Conservation (phyloP, 2,329 filamentous ascomycete species). For the Aspergillus sp. region DNA sequence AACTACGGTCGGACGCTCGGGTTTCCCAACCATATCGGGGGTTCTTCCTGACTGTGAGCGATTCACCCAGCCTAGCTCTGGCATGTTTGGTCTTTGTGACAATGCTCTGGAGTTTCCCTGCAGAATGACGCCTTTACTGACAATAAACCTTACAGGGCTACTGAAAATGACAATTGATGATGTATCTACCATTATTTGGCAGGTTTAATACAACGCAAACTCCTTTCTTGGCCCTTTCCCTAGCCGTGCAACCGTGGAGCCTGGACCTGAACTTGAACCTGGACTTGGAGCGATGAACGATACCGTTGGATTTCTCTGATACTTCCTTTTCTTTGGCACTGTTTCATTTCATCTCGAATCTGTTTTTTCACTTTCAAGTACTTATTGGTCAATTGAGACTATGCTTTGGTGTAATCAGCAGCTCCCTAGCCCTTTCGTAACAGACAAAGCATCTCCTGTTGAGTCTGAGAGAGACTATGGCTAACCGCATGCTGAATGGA, state of each 20-base stretch:
- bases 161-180: slow-evolving; percentile 3
- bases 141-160: background rate
- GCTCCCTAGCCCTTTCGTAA: slow-evolving; percentile 21
- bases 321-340: background rate
- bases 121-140: slow-evolving; percentile 4
- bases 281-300: slow-evolving; percentile 10
- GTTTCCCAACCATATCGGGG: background rate
- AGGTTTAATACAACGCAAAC: slow-evolving; percentile 5
- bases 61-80: slow-evolving; percentile 4
- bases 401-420: slow-evolving; percentile 25
- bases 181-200: slow-evolving; percentile 6
- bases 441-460: slow-evolving; percentile 13
- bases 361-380: slow-evolving; percentile 25
- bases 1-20: background rate
- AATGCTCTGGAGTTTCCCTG: background rate
- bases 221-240: slow-evolving; percentile 5
- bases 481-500: slow-evolving; percentile 11
- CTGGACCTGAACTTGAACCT: slow-evolving; percentile 3
- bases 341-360: slow-evolving; percentile 8
- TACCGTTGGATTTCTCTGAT: slow-evolving; percentile 9
- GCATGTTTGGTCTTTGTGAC: background rate
- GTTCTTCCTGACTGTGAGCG: slow-evolving; percentile 9
- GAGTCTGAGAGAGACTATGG: slow-evolving; percentile 15
- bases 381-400: slow-evolving; percentile 32
- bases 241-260: slow-evolving; percentile 6